phyloP scores from a whole-genome alignment of 2,329 filamentous ascomycete genomes.

The Zymoseptoria crescenta region DNA sequence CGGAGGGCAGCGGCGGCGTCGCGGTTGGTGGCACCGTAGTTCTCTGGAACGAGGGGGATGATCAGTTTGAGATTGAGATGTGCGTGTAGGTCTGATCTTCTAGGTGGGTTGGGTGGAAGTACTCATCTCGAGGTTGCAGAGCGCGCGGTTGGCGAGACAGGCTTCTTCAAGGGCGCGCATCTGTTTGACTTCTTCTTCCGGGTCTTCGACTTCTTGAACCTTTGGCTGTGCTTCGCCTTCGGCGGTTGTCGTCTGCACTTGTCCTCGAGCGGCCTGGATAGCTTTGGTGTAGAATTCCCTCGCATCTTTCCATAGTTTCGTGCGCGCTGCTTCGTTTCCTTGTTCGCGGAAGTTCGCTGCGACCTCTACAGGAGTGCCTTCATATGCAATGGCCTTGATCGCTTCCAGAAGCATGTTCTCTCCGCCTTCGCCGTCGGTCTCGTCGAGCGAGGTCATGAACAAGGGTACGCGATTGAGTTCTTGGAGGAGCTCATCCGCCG shows the following conservation, averaged over 20 bases:
- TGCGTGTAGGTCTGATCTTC: not conserved
- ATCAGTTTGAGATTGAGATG: not conserved
- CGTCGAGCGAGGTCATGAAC: conserved; percentile 88
- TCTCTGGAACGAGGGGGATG: conserved; percentile 44
- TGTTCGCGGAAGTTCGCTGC: conserved; percentile 79
- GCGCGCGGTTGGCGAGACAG: conserved; percentile 77
- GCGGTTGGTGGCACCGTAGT: conserved; percentile 77
- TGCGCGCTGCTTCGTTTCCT: conserved; percentile 79
- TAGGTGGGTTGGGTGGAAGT: conserved; percentile 19
- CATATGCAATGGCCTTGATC: conserved; percentile 81
- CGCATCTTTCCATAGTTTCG: conserved; percentile 69
- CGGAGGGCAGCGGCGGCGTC: conserved; percentile 76
- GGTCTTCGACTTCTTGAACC: conserved; percentile 48
- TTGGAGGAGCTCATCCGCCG: conserved; percentile 52
- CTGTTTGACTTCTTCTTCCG: conserved; percentile 52
- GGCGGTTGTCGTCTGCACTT: conserved; percentile 11
- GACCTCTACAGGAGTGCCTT: conserved; percentile 80
- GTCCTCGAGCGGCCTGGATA: conserved; percentile 54
- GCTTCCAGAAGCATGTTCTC: conserved; percentile 82
- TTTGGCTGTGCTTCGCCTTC: conserved; percentile 3
- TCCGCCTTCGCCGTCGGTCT: conserved; percentile 47
- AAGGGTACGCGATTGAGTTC: conserved; percentile 68
- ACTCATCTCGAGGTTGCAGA: conserved; percentile 80
- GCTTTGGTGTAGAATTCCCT: conserved; percentile 88
- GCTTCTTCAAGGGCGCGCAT: conserved; percentile 63